These are phyloP conservation scores for Ormosia emarginata DNA, from an alignment of 306 rosid genomes.

Conservation along the genomic window DNA sequence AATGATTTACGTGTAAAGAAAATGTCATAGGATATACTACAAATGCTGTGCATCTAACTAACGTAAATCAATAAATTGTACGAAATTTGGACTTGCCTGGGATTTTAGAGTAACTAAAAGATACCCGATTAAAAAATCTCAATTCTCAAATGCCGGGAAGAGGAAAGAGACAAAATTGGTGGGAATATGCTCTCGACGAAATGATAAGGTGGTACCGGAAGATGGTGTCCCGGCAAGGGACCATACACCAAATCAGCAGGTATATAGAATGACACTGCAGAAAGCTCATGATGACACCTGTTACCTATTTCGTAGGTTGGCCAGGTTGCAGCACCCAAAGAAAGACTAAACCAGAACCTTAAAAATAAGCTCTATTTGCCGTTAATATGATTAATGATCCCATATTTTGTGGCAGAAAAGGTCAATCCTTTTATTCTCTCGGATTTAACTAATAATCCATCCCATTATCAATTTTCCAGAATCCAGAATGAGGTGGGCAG, in stretches of 20 bases:
- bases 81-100: constrained; percentile 22
- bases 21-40: background rate
- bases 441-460: background rate
- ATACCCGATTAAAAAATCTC: background rate
- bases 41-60: background rate
- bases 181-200: background rate
- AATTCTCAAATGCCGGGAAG: background rate
- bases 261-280: background rate
- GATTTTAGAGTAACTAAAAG: background rate
- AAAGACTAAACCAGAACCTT: constrained; percentile 1
- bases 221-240: constrained; percentile 19
- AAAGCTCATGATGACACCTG: background rate
- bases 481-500: background rate
- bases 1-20: background rate
- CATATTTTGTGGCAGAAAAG: constrained; percentile 21
- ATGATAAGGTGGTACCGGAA: constrained; percentile 20
- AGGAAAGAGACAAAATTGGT: background rate
- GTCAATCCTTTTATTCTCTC: background rate
- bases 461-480: background rate
- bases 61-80: background rate
- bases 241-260: background rate
- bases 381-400: background rate
- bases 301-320: constrained; percentile 29
- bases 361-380: background rate
- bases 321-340: constrained; percentile 7